Evolutionary conservation across 2,329 filamentous ascomycete genomes (phyloP), one percentile per base, ranked within the genome.

Genomic region (Phoma sp.): DNA sequence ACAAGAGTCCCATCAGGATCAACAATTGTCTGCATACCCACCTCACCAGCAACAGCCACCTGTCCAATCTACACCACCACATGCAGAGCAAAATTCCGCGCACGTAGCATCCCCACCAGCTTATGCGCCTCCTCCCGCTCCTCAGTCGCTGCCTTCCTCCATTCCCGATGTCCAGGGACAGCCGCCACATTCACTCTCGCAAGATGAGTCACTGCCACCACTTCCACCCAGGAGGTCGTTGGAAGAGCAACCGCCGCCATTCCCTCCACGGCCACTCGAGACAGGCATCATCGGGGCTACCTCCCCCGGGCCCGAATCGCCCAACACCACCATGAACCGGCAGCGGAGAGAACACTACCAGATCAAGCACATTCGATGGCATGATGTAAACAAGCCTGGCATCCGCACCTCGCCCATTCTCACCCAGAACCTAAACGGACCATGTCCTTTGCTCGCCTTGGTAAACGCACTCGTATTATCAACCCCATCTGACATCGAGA

Each of bases 391-490:
- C 10, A 80, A 82, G 0, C 73, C 80, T 1, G 81, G 84, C n/a
- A 85, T 91, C 33, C 84, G 91, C 38, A 83, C 84, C n/a, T 94
- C 92, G 0, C 94, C 95, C 0, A 92, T 98, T 51, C 80, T 98
- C 36, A 87, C 96, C 3, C 94, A 99, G 70, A 98, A 97, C 65
- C 86, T 88, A 52, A 99, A 99, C 67, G 95, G 95, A 0, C 95
- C 95, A 1, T 99, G 95, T 74, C 95, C 95, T 1, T 78, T 99
- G 13, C 85, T 99, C 24, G 95, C 95, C 2, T 81, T 99, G 5
- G 93, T 98, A 55, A 99, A 99, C 72, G 93, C 93, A 1, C 81
- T 99, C 15, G 90, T 92, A 0, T 78, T 99, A 50, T 93, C 92
- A 2, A 94, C 92, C 0, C 88, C 89, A 1, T 80, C 86, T 3